Base-by-base conservation (phyloP, 1,284 basidiomycete genomes). In the Afroboletus lepidellus region DNA sequence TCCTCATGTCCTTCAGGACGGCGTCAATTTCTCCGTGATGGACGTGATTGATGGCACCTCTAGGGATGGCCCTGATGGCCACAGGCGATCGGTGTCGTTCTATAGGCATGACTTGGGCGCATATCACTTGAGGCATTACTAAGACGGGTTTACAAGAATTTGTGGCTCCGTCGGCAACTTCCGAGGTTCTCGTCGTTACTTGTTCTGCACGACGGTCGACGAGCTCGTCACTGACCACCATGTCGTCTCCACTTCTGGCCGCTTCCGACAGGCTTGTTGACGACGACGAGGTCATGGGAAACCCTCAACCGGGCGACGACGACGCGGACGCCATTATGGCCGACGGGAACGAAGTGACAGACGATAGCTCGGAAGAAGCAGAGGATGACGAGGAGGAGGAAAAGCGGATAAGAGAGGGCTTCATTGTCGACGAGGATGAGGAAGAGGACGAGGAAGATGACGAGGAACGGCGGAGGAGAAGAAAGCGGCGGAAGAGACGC, bases 361-460 rank as follows among this genome's bases (percentile, higher is more conserved):
- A 90, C 63, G 90, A 92, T 71, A 91, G 87, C 65, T 90, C 87
- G 25, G 91, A 93, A 64, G 91, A 93, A 66, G 85, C 79, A 33
- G 89, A 91, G 29, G 90, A 92, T 41, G 85, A 92, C 62, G 87
- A 84, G 61, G 91, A 92, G 54, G 91, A 92, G 69, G 88, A 77
- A 62, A 76, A 79, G 55, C 75, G 79, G 55, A 80, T 94, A 47
- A 73, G 84, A 50, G 87, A 92, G 51, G 90, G 87, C 0, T 94
- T 94, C 61, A 94, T 94, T 63, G 90, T 91, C 7, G 89, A 92
- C 58, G 90, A 93, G 60, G 89, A 90, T 21, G 89, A 91, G 3
- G 76, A 79, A 0, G 85, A 85, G 3, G 83, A 83, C 1, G 81
- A 83, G 1, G 77, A 76, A 7, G 81, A 82, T 15, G 84, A 81